Base-by-base conservation (phyloP, 495 filamentous ascomycete genomes). In the Aspergillus panamensis region DNA sequence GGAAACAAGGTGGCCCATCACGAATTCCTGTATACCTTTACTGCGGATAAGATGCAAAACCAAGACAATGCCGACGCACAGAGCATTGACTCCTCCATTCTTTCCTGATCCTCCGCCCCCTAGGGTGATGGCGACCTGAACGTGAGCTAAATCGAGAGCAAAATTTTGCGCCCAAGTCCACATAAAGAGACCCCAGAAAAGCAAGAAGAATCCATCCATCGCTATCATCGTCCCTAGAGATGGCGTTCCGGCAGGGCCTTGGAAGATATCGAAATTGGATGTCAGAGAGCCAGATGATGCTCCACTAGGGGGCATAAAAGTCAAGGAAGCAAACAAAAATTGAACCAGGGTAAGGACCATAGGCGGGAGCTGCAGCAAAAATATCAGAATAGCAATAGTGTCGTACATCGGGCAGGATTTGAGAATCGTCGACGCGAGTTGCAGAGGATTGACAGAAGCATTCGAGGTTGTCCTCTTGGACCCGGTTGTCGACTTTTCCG, bases 311-410 rank as follows among this genome's bases (percentile, higher is more conserved):
- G 91, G 89, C 61, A 96, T 91, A 69, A 96, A 97, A 30, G 94
- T 97, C 62, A 97, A 80, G 51, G 89, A 81, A 48, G 95, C 92
- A 77, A 96, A 99, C 60, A 97, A 82, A 66, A 92, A 86, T 68
- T 99, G 95, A 68, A 96, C 89, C 68, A 91, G 77, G 53, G 91
- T 92, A 58, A 97, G 81, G 54, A 96, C 84, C 63, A 91, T 90
- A 21, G 93, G 90, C 25, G 95, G 92, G n/a, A 96, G 84, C 70
- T 96, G 94, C 66, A 99, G 86, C 55, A 99, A 84, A 69, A 99
- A 88, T 71, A 99, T 97, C 69, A 99, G 81, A 69, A 99, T 96
- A 66, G 94, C 92, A 73, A 99, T 90, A 55, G 94, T 96, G 77
- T 99, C 94, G 72, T 89, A 86, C 61, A 96, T 84, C 21, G 94